Evolutionary conservation across 352 stramenopile species (phyloP).

Genomic region (Phytopythium vexans): DNA sequence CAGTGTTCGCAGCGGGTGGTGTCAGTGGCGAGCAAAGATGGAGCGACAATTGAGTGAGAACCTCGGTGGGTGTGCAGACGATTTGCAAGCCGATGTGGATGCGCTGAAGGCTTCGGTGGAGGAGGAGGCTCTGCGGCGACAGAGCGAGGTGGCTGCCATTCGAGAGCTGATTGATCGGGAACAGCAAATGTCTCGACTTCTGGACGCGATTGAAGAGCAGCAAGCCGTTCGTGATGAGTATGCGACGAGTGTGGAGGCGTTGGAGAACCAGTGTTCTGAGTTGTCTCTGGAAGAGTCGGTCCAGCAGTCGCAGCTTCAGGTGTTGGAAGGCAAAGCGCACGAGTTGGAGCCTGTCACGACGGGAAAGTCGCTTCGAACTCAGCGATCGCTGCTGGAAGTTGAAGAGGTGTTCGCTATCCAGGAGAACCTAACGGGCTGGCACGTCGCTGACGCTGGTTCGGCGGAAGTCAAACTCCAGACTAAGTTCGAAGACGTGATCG

Average conservation of each 20-base stretch:
- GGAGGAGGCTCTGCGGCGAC: conserved; percentile 31
- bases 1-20: conserved; percentile 54
- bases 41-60: conserved; percentile 43
- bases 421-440: conserved; percentile 48
- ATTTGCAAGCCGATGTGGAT: conserved; percentile 43
- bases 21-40: conserved; percentile 57
- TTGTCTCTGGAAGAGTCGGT: conserved; percentile 68
- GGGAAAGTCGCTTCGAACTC: conserved; percentile 14
- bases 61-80: conserved; percentile 27
- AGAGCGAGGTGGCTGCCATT: conserved; percentile 56
- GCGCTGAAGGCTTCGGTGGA: conserved; percentile 34
- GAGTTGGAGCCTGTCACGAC: conserved; percentile 44
- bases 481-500: conserved; percentile 46
- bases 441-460: conserved; percentile 40
- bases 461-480: conserved; percentile 37
- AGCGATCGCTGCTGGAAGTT: conserved; percentile 38
- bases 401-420: conserved; percentile 60
- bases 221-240: conserved; percentile 64
- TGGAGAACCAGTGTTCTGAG: conserved; percentile 59
- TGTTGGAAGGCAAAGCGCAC: conserved; percentile 42
- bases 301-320: conserved; percentile 52
- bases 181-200: conserved; percentile 55
- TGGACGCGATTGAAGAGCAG: conserved; percentile 82
- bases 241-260: conserved; percentile 38
- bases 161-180: conserved; percentile 69